Evolutionary conservation across 2,329 filamentous ascomycete species (phyloP).

Genomic region (Exophiala sideris): DNA sequence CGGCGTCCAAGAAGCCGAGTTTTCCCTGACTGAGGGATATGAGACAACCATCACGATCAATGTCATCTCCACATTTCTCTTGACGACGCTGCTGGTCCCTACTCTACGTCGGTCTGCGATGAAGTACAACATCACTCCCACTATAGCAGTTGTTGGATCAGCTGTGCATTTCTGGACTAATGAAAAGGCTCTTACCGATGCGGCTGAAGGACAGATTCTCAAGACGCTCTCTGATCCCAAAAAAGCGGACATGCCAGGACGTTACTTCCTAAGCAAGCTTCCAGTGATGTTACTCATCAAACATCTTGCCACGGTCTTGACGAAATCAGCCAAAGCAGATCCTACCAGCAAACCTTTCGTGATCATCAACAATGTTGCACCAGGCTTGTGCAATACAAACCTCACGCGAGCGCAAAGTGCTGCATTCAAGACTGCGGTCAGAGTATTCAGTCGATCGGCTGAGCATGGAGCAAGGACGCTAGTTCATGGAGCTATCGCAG

Average conservation of each 20-base stretch:
- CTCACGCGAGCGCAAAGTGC: slow-evolving; percentile 38
- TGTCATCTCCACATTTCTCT: slow-evolving; percentile 29
- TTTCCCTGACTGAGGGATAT: slow-evolving; percentile 28
- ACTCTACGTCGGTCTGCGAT: slow-evolving; percentile 42
- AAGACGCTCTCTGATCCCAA: slow-evolving; percentile 30
- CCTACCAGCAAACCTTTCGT: slow-evolving; percentile 32
- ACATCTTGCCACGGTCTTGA: slow-evolving; percentile 12
- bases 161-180: slow-evolving; percentile 38
- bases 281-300: slow-evolving; percentile 21
- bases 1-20: slow-evolving; percentile 39
- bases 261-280: slow-evolving; percentile 48
- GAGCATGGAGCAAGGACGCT: slow-evolving; percentile 49
- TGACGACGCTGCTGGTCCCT: slow-evolving; percentile 27
- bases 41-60: slow-evolving; percentile 32
- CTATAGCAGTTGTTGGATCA: slow-evolving; percentile 30
- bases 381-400: slow-evolving; percentile 52
- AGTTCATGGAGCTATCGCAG: slow-evolving; percentile 37
- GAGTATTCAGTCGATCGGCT: slow-evolving; percentile 39
- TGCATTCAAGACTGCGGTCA: neutral
- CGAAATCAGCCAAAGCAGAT: slow-evolving; percentile 21
- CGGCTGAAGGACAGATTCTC: slow-evolving; percentile 19
- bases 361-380: slow-evolving; percentile 52
- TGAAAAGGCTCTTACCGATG: slow-evolving; percentile 24
- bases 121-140: slow-evolving; percentile 31
- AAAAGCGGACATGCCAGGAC: slow-evolving; percentile 37